Evolutionary conservation across 1,139 yeast species (phyloP), one percentile per base, ranked within the genome.

Genomic region (Zygosaccharomyces pseudobailii): DNA sequence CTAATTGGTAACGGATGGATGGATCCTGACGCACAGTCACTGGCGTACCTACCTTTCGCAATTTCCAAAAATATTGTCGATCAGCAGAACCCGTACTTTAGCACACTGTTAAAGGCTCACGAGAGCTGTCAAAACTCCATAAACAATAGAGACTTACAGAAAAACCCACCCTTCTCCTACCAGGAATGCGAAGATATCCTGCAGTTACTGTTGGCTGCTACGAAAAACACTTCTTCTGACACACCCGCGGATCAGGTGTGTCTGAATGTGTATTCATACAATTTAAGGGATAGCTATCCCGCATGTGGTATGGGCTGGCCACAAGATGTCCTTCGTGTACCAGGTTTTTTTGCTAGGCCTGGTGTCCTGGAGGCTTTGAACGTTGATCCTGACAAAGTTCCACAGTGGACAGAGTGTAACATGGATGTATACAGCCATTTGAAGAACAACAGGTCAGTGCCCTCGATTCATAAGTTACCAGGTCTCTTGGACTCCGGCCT

Each of bases 231-330:
- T 5, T 46, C 55, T 3, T 48, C 54, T n/a, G 57, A 56, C 41
- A 45, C 53, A 4, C 71, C 46, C 13, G 56, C 63, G 3, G 58
- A 63, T 47, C 66, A 75, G 44, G 74, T 72, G 52, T 90, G 98
- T 63, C 59, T 79, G 56, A 92, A 92, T 66, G 82, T 88, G 76
- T 92, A 92, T 65, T 96, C 92, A 65, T 78, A 80, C 48, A 75
- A 86, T 30, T 70, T 85, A 46, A 72, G 69, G 28, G 97, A 92
- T 62, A 67, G 80, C 0, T 88, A 71, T 57, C 97, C 97, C 0
- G 71, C 86, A 0, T 92, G 99, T 69, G 98, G 98, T 4, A 76
- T 81, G 80, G 85, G 86, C 62, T 92, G 99, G 99, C 99, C 99
- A 0, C 78, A 78, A 22, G 92, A 81, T 54, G 70, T 90, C 53